phyloP scores from a whole-genome alignment of 2,329 filamentous ascomycete species.

The Mariannaea elegans region DNA sequence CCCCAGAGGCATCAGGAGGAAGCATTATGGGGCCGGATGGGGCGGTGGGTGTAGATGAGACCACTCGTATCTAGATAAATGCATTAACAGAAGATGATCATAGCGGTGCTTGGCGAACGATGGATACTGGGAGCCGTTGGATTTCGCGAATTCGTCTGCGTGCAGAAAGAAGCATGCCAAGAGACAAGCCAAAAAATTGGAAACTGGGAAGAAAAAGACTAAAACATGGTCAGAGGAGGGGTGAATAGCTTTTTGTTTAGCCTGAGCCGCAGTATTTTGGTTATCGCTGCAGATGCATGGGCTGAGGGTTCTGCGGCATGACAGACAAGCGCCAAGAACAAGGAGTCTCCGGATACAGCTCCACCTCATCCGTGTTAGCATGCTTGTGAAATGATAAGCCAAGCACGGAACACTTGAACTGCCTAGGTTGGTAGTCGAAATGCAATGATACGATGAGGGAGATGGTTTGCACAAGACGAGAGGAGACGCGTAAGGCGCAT shows the following conservation, averaged over 20 bases:
- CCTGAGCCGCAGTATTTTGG: background rate
- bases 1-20: slow-evolving; percentile 18
- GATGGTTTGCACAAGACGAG: background rate
- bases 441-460: background rate
- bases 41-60: slow-evolving; percentile 25
- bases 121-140: background rate
- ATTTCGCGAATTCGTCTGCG: background rate
- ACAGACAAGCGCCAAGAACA: background rate
- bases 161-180: background rate
- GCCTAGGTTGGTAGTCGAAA: background rate
- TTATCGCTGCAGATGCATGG: background rate
- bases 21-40: slow-evolving; percentile 11
- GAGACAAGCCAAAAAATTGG: background rate
- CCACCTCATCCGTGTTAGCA: background rate
- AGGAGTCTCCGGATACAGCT: background rate
- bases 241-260: background rate
- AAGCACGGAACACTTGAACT: background rate
- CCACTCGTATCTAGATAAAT: slow-evolving; percentile 25
- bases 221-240: background rate
- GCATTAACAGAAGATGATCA: slow-evolving; percentile 11
- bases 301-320: slow-evolving; percentile 3
- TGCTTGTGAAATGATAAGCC: slow-evolving; percentile 11
- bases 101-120: slow-evolving; percentile 6
- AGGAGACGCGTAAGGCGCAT: background rate
- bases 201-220: background rate